These are phyloP conservation scores for Morella rubra DNA, from an alignment of 306 rosid species.

Conservation along the genomic window DNA sequence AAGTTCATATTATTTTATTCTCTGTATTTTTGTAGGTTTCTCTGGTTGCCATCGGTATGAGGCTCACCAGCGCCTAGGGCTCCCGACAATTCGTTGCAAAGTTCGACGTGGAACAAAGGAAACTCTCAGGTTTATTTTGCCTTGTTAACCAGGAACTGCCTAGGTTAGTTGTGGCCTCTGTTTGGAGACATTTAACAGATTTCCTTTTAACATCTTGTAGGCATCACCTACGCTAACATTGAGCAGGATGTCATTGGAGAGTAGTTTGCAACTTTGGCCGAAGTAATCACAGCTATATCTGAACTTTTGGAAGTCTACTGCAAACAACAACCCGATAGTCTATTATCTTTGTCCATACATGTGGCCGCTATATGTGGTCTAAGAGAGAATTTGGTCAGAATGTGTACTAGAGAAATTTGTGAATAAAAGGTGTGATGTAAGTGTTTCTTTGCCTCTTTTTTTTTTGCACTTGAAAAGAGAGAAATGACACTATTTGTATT, in stretches of 20 bases:
- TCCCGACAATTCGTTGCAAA: conserved; percentile 88
- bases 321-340: neutral
- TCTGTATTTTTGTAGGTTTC: conserved; percentile 53
- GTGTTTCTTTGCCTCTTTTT: neutral
- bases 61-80: conserved; percentile 91
- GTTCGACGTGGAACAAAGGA: conserved; percentile 91
- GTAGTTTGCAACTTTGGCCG: conserved; percentile 13
- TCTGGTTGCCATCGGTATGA: conserved; percentile 96
- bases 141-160: neutral
- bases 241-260: neutral
- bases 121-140: conserved; percentile 63
- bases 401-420: neutral
- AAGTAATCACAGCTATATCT: conserved; percentile 3
- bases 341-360: neutral
- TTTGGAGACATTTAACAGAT: neutral
- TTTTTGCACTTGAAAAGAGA: neutral
- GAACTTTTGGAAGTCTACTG: neutral
- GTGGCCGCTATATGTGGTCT: no score
- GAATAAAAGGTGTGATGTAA: neutral
- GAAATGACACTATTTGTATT: neutral
- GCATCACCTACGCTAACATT: conserved; percentile 79
- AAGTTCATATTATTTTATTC: neutral
- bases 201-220: conserved; percentile 43
- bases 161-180: neutral
- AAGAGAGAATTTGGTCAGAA: neutral